These are phyloP conservation scores for Glycine latifolia DNA, from an alignment of 306 rosid genomes.

Conservation along the genomic window DNA sequence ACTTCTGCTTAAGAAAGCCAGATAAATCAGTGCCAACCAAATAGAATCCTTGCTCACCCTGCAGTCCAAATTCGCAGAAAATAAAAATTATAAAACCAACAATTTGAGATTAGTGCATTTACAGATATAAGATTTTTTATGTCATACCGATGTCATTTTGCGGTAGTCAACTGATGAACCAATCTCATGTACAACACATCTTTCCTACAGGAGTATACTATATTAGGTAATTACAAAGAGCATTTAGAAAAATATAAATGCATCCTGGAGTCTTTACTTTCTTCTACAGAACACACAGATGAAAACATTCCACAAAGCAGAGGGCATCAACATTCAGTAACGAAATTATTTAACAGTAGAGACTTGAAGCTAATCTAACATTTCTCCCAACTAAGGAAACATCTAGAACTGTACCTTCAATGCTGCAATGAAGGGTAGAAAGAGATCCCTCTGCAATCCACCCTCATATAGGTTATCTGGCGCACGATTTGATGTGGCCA, in stretches of 20 bases:
- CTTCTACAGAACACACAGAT: conserved; percentile 34
- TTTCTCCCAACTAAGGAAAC: conserved; percentile 14
- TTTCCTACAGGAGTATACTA: conserved; percentile 72
- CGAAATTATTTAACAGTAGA: not conserved
- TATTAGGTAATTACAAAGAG: conserved; percentile 19
- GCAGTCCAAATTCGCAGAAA: conserved; percentile 47
- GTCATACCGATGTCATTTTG: conserved; percentile 86
- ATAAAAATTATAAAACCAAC: conserved; percentile 27
- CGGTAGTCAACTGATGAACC: conserved; percentile 92
- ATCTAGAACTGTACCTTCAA: conserved; percentile 68
- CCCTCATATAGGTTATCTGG: conserved; percentile 94
- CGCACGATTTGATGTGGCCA: conserved; percentile 95
- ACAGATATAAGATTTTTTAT: conserved; percentile 11
- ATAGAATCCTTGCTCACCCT: conserved; percentile 91
- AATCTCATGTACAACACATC: conserved; percentile 86
- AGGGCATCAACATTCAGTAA: conserved; percentile 19
- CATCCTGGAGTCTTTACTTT: conserved; percentile 23
- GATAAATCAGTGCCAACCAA: conserved; percentile 76
- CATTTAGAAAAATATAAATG: not conserved
- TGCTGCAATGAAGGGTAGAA: conserved; percentile 85
- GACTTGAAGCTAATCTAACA: conserved; percentile 38
- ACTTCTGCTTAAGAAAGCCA: conserved; percentile 64
- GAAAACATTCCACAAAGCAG: conserved; percentile 37
- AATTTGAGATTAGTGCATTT: conserved; percentile 18
- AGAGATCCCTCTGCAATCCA: conserved; percentile 96